Percentiles rank a stretch among this genome's conserved stretches.
Conservation (phyloP, 164 flowering plant genomes). For the Magnolia officinalis region DNA sequence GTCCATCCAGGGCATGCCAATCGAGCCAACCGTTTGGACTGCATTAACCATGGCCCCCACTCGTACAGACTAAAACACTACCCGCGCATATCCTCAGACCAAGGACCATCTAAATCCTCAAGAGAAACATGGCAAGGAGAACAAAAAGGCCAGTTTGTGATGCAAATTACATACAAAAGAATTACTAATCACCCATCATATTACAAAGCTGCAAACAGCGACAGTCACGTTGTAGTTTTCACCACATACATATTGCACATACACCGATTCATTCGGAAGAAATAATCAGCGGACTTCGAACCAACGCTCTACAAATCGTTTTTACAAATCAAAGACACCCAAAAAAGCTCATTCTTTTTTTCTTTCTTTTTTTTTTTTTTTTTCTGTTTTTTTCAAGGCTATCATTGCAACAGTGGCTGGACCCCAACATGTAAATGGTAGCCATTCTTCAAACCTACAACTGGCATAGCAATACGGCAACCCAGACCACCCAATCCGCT, state of each 20-base stretch:
- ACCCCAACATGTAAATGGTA: not conserved
- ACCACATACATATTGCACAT: not conserved
- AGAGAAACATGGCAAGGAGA: not conserved
- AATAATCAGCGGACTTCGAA: constrained; percentile 3
- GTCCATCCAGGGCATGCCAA: too few species aligned
- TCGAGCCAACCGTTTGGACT: too few species aligned
- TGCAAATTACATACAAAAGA: not conserved
- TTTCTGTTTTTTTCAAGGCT: not conserved
- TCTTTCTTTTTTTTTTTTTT: too few species aligned
- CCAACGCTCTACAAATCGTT: constrained; percentile 2
- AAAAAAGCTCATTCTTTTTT: too few species aligned
- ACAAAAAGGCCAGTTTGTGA: not conserved
- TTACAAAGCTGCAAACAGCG: not conserved
- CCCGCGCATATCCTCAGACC: too few species aligned
- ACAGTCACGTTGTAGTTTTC: not conserved
- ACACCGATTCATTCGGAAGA: not conserved
- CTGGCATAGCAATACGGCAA: too few species aligned
- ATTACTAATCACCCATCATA: not conserved
- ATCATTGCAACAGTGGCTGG: not conserved
- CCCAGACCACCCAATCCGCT: too few species aligned
- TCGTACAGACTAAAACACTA: too few species aligned
- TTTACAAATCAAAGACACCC: constrained; percentile 1
- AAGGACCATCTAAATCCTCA: too few species aligned
- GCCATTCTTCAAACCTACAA: too few species aligned
- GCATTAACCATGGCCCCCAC: too few species aligned